Base-by-base conservation (phyloP, 2,329 filamentous ascomycete species). In the Hymenoscyphus repandus region DNA sequence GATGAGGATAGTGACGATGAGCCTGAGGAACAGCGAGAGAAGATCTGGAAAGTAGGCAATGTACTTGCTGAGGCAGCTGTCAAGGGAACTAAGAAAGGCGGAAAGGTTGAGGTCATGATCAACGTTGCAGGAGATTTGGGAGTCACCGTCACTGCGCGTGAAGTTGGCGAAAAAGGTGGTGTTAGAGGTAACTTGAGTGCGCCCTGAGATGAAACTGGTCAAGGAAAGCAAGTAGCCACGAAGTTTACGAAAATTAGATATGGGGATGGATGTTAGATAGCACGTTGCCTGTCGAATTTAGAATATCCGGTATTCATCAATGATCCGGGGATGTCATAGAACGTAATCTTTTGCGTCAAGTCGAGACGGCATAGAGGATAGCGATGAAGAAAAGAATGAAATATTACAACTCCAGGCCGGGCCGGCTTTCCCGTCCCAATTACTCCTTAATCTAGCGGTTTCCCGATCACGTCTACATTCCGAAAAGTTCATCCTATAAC, bases 91-190 rank as follows among this genome's bases (percentile, higher is more conserved):
- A 92, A 92, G 82, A 90, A 92, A 74, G 86, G 83, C 52, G 81
- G 82, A 64, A 96, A 96, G 77, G 83, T 99, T 59, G 93, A 99
- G 77, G 84, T 97, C 49, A 95, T 90, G 68, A 81, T 97, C 64
- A 95, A 92, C 69, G 86, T 97, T 58, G 80, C 79, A 49, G 85
- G 82, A 22, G 90, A 97, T 67, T 74, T 96, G 50, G 77, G 77
- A 58, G 79, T 96, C 55, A 89, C 86, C 45, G 78, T 96, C 59
- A 88, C 91, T 38, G 84, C 86, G 50, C 79, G 92, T 58, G 90
- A 95, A 69, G 85, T 96, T 44, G 91, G 92, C 46, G 62, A 55
- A 15, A 66, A 66, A 47, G 64, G 64, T 37, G 65, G 65, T 45
- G 64, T 67, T 11, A 58, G 64, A 52, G 65, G 64, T 15, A 60